phyloP scores from a whole-genome alignment of 2,329 filamentous ascomycete genomes.

The Helicocarpus griseus region DNA sequence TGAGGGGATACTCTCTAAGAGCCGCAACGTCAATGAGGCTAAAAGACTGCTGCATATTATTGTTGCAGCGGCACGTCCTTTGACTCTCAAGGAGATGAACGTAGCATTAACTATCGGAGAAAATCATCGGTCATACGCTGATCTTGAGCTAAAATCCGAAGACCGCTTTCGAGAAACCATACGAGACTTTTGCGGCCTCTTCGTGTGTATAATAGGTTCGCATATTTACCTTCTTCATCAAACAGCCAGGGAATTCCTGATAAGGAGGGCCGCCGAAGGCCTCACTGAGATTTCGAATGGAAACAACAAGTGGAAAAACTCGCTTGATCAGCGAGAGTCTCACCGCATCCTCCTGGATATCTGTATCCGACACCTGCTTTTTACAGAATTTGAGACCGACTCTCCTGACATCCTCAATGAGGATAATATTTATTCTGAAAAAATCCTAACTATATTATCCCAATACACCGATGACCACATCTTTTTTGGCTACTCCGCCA shows the following conservation, averaged over 20 bases:
- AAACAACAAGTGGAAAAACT: neutral
- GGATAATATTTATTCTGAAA: neutral
- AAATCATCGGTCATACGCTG: constrained; percentile 5
- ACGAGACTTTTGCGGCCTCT: constrained; percentile 26
- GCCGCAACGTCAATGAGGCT: constrained; percentile 16
- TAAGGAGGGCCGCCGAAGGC: constrained; percentile 11
- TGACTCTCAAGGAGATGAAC: constrained; percentile 26
- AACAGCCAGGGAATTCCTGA: constrained; percentile 31
- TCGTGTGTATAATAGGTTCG: constrained; percentile 24
- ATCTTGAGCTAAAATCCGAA: constrained; percentile 11
- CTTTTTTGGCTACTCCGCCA: neutral
- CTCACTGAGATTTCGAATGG: neutral
- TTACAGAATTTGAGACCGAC: neutral
- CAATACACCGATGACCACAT: neutral
- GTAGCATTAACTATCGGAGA: constrained; percentile 16
- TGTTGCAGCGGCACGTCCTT: constrained; percentile 23
- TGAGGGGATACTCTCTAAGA: constrained; percentile 25
- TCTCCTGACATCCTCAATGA: neutral
- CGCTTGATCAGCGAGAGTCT: neutral
- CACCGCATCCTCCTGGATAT: neutral
- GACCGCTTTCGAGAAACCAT: constrained; percentile 14
- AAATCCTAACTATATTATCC: neutral
- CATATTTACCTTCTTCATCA: constrained; percentile 32
- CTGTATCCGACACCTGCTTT: neutral
- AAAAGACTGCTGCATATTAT: constrained; percentile 28